Evolutionary conservation across 257 asterid species (phyloP).

Genomic region (Nicotiana sylvestris): DNA sequence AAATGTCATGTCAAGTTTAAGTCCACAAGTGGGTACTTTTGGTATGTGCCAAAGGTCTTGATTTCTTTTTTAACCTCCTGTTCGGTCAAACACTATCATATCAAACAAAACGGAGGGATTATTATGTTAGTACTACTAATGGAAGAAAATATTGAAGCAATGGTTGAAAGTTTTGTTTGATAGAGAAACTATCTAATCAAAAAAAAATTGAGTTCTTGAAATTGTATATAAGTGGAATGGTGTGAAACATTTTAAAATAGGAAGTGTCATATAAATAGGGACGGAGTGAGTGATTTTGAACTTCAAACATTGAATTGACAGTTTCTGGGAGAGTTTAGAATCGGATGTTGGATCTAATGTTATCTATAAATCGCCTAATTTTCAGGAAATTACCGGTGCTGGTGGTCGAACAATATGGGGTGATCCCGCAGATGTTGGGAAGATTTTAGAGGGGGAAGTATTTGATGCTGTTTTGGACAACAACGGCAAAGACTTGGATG

Average conservation of each 20-base stretch:
- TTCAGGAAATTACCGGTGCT: conserved; percentile 78
- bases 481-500: conserved; percentile 92
- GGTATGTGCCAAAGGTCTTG: too few species aligned
- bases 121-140: too few species aligned
- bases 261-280: not conserved
- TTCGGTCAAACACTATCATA: too few species aligned
- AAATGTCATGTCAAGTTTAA: too few species aligned
- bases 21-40: too few species aligned
- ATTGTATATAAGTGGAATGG: not conserved
- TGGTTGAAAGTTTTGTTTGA: not conserved
- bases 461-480: conserved; percentile 90
- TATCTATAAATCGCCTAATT: not conserved
- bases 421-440: conserved; percentile 61
- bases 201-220: too few species aligned
- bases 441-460: conserved; percentile 65
- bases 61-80: too few species aligned
- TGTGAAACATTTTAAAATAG: not conserved
- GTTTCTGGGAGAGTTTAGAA: not conserved
- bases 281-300: not conserved
- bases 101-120: too few species aligned
- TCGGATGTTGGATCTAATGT: not conserved
- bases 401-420: conserved; percentile 97
- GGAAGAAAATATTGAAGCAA: not conserved
- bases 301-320: not conserved
- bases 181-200: not conserved